Evolutionary conservation across 2,329 filamentous ascomycete species (phyloP), one percentile per base, ranked within the genome.

Genomic region (Ascomycota sp.): DNA sequence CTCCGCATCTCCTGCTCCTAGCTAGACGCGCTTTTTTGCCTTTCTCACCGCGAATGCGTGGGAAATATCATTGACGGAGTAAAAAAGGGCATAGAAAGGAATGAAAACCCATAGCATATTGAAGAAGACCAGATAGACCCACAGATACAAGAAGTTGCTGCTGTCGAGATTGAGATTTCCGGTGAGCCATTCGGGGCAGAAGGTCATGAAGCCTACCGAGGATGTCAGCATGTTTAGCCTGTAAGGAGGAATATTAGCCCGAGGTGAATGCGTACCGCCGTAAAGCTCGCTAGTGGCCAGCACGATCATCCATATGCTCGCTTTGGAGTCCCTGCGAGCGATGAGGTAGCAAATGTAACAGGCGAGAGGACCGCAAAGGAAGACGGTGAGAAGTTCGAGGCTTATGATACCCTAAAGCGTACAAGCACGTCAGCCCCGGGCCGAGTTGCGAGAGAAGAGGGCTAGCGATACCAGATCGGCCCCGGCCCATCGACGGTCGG

Each of bases 71-170:
- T 46, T 41, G 29, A 61, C 59, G 2, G 64, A 59, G 36, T 70
- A 59, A 42, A 59, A 72, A 36, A 74, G 56, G 13, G 64, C 58
- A 48, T 70, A 76, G 2, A 66, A 36, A 1, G 72, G 72, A 39
- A 76, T 61, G 39, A 66, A 64, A 4, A 77, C 71, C 72, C 72
- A 77, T 4, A 76, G 54, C 43, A 61, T 64, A 51, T 77, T 77
- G 58, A 77, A 76, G 51, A 76, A 76, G 41, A 73, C 57, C 11
- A 77, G 54, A 42, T 76, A 76, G 10, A 76, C 56, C 71, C 71
- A 76, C 40, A 64, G 54, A 44, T 72, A 73, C 68, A 77, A 72
- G 43, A 68, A 74, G 52, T 76, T 76, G 53, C 62, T 70, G 12
- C 60, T 59, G 48, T 76, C 68, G 38, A 77, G 62, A 46, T 72